Evolutionary conservation across 257 asterid genomes (phyloP).

Genomic region (Marsdenia floribunda): DNA sequence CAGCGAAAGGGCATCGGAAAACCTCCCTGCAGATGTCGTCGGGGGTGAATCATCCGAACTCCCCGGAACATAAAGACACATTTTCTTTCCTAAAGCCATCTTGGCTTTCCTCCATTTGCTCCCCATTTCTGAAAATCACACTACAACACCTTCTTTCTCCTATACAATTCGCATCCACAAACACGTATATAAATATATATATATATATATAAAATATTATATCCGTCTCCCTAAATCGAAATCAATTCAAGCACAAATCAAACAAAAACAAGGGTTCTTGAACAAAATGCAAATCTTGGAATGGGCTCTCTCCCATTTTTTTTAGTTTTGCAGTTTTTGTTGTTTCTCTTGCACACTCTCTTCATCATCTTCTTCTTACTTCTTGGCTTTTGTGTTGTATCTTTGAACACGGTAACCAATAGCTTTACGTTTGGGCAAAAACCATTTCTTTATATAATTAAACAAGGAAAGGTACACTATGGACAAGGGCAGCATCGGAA

Average conservation of each 20-base stretch:
- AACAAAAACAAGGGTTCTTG: constrained; percentile 26
- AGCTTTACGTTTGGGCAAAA: constrained; percentile 46
- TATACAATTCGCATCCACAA: neutral
- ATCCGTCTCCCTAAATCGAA: neutral
- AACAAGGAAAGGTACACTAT: neutral
- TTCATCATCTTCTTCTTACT: neutral
- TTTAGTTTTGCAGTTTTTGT: constrained; percentile 3
- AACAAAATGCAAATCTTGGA: constrained; percentile 18
- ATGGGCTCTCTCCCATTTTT: neutral
- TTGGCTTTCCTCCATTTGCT: constrained; percentile 81
- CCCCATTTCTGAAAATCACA: constrained; percentile 33
- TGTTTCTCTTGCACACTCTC: constrained; percentile 6
- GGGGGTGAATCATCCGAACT: constrained; percentile 38
- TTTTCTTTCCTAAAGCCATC: constrained; percentile 56
- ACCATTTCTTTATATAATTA: neutral
- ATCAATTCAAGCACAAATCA: neutral
- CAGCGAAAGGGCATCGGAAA: constrained; percentile 35
- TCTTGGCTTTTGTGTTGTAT: constrained; percentile 30
- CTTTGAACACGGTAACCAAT: constrained; percentile 64
- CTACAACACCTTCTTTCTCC: constrained; percentile 7
- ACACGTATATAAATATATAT: constrained; percentile 5
- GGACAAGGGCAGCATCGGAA: constrained; percentile 24
- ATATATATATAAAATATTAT: neutral
- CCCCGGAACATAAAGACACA: constrained; percentile 52
- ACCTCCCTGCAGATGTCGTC: constrained; percentile 22